Base-by-base conservation (phyloP, 345 rosid species). In the Eucalyptus viminalis region DNA sequence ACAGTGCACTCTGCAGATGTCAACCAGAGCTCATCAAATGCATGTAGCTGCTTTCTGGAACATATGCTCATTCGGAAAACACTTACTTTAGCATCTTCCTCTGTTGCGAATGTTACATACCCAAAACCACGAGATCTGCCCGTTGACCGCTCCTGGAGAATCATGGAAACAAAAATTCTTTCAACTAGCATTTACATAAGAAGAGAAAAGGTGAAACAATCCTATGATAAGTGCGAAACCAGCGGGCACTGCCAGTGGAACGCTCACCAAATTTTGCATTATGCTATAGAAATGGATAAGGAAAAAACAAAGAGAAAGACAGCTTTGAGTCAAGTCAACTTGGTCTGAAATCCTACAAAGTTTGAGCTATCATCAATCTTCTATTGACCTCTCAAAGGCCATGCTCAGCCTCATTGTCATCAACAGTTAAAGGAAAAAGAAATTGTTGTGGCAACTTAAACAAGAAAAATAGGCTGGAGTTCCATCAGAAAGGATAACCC, bases 101-200 rank as follows among this genome's bases (percentile, higher is more conserved):
- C 93, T 3, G 95, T 94, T 89, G 90, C 94, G 92, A 97, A 97
- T 51, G 99, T 97, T 53, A 97, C 99, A 91, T 97, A 97, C 72
- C 99, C 99, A 91, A 97, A 97, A 50, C 99, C 99, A 92, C 99
- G 99, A 90, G 99, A 97, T 86, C 99, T 95, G 56, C 99, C 99
- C 1, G 98, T 94, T 49, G 98, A 94, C 89, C 99, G 93, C 91
- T 97, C 99, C 99, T 97, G 88, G 67, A 91, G 87, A 87, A 90
- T 81, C 50, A 50, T 17, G 31, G 65, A 91, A 19, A 10, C 15
- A 21, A 72, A 69, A 16, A 72, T 72, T 37, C 27, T 19, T 40
- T 21, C 27, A 76, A 37, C 83, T 76, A 76, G 83, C 24, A 37
- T 76, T 76, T 76, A 22, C 83, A 76, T 37, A 90, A 58, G 90